Evolutionary conservation across 495 filamentous ascomycete genomes (phyloP).

Genomic region (Lentithecium fluviatile): DNA sequence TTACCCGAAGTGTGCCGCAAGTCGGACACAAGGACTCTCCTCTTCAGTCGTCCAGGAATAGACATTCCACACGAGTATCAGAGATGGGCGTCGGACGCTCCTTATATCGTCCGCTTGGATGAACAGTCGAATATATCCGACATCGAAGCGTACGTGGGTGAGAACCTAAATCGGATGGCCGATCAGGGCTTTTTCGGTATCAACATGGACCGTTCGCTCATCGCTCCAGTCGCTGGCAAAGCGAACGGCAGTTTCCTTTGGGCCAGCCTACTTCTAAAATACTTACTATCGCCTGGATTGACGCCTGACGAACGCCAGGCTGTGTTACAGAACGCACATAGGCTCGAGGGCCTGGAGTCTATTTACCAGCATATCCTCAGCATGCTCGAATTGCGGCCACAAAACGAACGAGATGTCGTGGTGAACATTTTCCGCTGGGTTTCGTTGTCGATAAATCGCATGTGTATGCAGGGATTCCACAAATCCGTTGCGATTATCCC

Average conservation of each 20-base stretch:
- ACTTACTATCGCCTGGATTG: constrained; percentile 21
- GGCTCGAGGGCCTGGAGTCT: constrained; percentile 19
- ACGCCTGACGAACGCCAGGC: constrained; percentile 20
- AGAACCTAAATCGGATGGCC: constrained; percentile 21
- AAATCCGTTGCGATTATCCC: constrained; percentile 20
- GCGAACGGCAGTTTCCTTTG: constrained; percentile 29
- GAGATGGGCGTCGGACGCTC: constrained; percentile 12
- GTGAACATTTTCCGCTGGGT: constrained; percentile 30
- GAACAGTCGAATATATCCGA: constrained; percentile 13
- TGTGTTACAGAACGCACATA: constrained; percentile 3
- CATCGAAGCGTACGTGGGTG: constrained; percentile 12
- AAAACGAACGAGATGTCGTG: constrained; percentile 11
- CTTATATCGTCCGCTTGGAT: constrained; percentile 9
- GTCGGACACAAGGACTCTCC: constrained; percentile 12
- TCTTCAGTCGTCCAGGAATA: constrained; percentile 22
- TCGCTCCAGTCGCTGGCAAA: constrained; percentile 6
- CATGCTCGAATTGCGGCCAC: constrained; percentile 10
- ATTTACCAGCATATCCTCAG: constrained; percentile 22
- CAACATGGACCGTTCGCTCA: constrained; percentile 16
- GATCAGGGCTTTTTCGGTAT: constrained; percentile 28
- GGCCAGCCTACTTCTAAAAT: constrained; percentile 24
- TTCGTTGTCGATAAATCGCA: constrained; percentile 14
- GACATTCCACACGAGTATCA: constrained; percentile 23
- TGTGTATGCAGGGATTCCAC: constrained; percentile 11
- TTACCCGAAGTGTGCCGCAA: constrained; percentile 21